Percentiles rank a stretch among this genome's conserved stretches.
phyloP scores from a whole-genome alignment of 179 eudicot species.

The Nepenthes alata region DNA sequence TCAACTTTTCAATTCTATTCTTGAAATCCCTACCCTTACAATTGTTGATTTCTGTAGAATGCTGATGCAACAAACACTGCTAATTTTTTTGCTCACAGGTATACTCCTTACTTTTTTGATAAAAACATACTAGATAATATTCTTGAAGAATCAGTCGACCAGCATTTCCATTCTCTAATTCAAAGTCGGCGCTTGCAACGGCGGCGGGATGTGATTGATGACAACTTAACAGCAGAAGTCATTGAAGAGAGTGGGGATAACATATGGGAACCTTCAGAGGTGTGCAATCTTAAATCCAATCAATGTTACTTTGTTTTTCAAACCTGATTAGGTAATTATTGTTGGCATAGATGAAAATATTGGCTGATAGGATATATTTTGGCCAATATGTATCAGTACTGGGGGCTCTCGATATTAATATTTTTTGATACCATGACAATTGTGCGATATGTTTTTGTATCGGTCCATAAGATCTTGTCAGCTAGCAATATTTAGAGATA shows the following conservation, averaged over 20 bases:
- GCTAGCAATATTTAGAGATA: too few species aligned
- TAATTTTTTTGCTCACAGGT: constrained; percentile 37
- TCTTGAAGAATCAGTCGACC: constrained; percentile 86
- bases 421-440: too few species aligned
- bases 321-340: too few species aligned
- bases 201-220: constrained; percentile 65
- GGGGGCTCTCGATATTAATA: too few species aligned
- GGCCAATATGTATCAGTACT: too few species aligned
- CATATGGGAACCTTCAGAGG: constrained; percentile 86
- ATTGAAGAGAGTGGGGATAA: constrained; percentile 69
- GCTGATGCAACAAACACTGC: neutral
- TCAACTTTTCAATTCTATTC: too few species aligned
- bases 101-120: constrained; percentile 91
- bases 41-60: neutral
- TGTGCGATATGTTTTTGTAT: too few species aligned
- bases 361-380: too few species aligned
- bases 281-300: constrained; percentile 7
- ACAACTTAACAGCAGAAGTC: constrained; percentile 49
- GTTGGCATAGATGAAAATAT: too few species aligned
- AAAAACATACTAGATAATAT: constrained; percentile 74
- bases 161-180: constrained; percentile 71
- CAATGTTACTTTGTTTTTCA: too few species aligned
- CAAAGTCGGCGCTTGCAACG: constrained; percentile 65
- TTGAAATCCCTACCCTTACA: neutral
- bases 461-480: too few species aligned